phyloP scores from a whole-genome alignment of 2,329 filamentous ascomycete species.

The Huntiella decipiens region DNA sequence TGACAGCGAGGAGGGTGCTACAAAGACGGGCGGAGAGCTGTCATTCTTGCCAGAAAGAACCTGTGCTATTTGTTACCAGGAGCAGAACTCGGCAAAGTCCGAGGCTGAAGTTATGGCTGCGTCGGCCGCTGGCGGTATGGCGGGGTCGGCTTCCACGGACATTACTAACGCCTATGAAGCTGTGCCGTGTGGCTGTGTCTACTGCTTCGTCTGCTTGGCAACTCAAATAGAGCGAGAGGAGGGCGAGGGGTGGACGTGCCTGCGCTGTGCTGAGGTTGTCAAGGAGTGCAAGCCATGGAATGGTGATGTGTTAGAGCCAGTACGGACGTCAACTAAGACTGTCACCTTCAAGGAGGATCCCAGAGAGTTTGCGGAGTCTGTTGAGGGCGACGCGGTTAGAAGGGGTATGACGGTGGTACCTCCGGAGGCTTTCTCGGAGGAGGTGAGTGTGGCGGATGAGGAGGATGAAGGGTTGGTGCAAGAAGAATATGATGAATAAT shows the following conservation, averaged over 20 bases:
- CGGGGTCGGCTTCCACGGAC: constrained; percentile 78
- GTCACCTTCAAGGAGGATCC: constrained; percentile 45
- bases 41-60: constrained; percentile 80
- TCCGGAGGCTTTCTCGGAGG: neutral
- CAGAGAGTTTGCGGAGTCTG: constrained; percentile 13
- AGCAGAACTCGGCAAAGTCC: constrained; percentile 56
- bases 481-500: too few relatives aligned
- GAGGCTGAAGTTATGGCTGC: constrained; percentile 63
- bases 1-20: constrained; percentile 31
- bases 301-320: constrained; percentile 61
- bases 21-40: constrained; percentile 43
- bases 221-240: constrained; percentile 80
- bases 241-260: constrained; percentile 80
- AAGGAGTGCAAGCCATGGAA: constrained; percentile 81
- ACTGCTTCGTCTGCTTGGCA: constrained; percentile 92
- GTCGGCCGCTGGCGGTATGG: constrained; percentile 52
- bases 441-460: constrained; percentile 1
- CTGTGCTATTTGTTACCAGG: constrained; percentile 91
- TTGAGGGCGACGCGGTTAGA: neutral
- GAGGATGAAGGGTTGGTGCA: constrained; percentile 1
- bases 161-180: constrained; percentile 93
- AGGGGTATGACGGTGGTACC: neutral
- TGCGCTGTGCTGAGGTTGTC: constrained; percentile 69
- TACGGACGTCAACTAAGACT: constrained; percentile 28
- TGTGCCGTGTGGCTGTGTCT: constrained; percentile 74